Base-by-base conservation (phyloP, 179 eudicot genomes). In the Spergularia azorica region DNA sequence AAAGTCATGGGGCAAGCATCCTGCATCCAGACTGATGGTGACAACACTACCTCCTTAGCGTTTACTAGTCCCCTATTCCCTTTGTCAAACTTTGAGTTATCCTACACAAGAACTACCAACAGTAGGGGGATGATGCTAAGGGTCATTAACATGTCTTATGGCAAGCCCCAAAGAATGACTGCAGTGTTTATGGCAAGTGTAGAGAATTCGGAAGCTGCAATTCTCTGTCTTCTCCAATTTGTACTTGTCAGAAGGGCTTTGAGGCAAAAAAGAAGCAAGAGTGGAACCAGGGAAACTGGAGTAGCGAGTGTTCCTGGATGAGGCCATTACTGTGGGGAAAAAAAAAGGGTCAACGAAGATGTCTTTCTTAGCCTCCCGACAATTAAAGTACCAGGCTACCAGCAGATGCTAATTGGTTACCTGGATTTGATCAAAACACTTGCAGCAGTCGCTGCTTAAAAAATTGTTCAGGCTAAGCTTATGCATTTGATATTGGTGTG, bases 141-240 rank as follows among this genome's bases (percentile, higher is more conserved):
- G 3, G 46, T 7, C 1, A 52, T 5, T 70, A 62, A 62, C 8
- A 8, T 18, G 17, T 70, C 13, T 12, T 21, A 52, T 54, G 59
- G 59, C 21, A 52, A 11, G 13, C 61, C 20, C 62, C 20, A 54
- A 41, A 70, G 21, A n/a, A 58, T 32, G 62, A 70, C 17, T 83
- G 85, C 70, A 75, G 76, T 52, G 16, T 36, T 14, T 76, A 70
- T 54, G 80, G 75, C 8, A 48, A 32, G 70, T 83, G 85, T 73
- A 83, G 85, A 16, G 61, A 58, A 13, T 83, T 72, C 26, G 86
- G 83, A 12, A 76, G 71, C 21, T 83, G 86, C 43, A 58, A 50
- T 55, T n/a, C 71, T 3, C 38, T 16, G 0, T 21, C 1, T 16
- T 59, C 58, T 11, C 78, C 78, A 63, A 77, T 77, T 15, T 77